phyloP scores from a whole-genome alignment of 179 eudicot species.

The Drosera spatulata region DNA sequence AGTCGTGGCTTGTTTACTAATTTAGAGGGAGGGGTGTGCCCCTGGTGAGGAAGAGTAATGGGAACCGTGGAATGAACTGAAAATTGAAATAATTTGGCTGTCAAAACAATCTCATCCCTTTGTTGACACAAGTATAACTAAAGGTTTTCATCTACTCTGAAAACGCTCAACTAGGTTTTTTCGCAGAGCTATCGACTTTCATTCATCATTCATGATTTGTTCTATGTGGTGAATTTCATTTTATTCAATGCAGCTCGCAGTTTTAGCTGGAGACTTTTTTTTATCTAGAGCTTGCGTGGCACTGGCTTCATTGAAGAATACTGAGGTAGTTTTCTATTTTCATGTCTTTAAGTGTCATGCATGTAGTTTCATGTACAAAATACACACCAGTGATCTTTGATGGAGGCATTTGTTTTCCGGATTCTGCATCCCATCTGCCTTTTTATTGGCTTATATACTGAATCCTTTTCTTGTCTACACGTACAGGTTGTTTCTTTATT shows the following conservation, averaged over 20 bases:
- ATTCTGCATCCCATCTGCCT: not conserved
- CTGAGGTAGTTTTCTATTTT: constrained; percentile 41
- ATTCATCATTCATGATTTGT: too few relatives aligned
- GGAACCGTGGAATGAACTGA: too few relatives aligned
- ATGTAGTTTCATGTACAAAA: not conserved
- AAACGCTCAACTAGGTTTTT: too few relatives aligned
- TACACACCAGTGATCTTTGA: not conserved
- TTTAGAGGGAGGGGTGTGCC: too few relatives aligned
- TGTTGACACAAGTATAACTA: too few relatives aligned
- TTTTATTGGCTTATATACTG: not conserved
- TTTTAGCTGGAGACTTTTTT: constrained; percentile 91
- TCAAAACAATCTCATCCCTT: too few relatives aligned
- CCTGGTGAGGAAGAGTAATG: too few relatives aligned
- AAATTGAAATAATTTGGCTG: too few relatives aligned
- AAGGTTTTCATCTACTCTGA: too few relatives aligned
- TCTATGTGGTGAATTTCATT: not conserved
- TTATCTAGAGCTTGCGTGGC: constrained; percentile 95
- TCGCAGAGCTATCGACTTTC: too few relatives aligned
- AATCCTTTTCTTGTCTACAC: not conserved
- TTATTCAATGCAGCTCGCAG: constrained; percentile 58
- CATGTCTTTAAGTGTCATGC: not conserved
- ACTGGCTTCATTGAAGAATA: constrained; percentile 80
- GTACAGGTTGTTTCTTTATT: constrained; percentile 81
- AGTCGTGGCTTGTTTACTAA: too few relatives aligned
- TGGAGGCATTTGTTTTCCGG: not conserved